These are phyloP conservation scores for Fusarium protoensiforme DNA, from an alignment of 2,329 filamentous ascomycete species.

Conservation along the genomic window DNA sequence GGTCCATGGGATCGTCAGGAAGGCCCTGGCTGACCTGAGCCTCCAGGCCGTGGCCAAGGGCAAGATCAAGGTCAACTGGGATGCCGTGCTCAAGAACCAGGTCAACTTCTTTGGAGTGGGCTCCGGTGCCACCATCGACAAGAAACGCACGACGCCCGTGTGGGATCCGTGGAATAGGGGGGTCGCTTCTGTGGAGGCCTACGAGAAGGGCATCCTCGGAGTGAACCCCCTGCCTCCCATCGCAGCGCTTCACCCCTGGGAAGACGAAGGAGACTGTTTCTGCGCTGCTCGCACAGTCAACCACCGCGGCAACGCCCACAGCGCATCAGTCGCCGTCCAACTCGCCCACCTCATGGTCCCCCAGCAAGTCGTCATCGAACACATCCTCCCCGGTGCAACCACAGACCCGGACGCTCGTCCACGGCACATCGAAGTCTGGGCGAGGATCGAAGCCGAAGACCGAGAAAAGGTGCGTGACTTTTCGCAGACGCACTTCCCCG, in stretches of 20 bases:
- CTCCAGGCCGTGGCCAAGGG: conserved; percentile 60
- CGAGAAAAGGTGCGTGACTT: conserved; percentile 57
- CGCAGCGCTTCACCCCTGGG: conserved; percentile 75
- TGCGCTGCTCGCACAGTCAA: conserved; percentile 68
- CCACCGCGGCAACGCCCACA: conserved; percentile 57
- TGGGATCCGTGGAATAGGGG: conserved; percentile 51
- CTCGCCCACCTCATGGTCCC: conserved; percentile 70
- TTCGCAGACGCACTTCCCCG: conserved; percentile 54
- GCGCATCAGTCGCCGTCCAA: conserved; percentile 73
- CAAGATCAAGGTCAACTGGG: conserved; percentile 58
- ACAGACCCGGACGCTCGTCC: conserved; percentile 72
- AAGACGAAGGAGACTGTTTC: conserved; percentile 88
- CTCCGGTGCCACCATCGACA: conserved; percentile 74
- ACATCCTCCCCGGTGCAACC: conserved; percentile 72
- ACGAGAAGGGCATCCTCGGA: conserved; percentile 33
- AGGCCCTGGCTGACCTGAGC: conserved; percentile 57
- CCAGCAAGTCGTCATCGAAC: conserved; percentile 77
- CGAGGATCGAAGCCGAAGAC: conserved; percentile 59
- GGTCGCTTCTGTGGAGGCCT: conserved; percentile 11
- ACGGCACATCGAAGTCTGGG: conserved; percentile 76
- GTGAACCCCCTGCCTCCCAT: conserved; percentile 50
- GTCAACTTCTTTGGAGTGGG: conserved; percentile 80
- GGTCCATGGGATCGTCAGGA: conserved; percentile 54
- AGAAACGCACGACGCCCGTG: conserved; percentile 67
- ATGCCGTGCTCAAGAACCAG: conserved; percentile 59